phyloP scores from a whole-genome alignment of 768 basidiomycete species.

The Calocera viscosa region DNA sequence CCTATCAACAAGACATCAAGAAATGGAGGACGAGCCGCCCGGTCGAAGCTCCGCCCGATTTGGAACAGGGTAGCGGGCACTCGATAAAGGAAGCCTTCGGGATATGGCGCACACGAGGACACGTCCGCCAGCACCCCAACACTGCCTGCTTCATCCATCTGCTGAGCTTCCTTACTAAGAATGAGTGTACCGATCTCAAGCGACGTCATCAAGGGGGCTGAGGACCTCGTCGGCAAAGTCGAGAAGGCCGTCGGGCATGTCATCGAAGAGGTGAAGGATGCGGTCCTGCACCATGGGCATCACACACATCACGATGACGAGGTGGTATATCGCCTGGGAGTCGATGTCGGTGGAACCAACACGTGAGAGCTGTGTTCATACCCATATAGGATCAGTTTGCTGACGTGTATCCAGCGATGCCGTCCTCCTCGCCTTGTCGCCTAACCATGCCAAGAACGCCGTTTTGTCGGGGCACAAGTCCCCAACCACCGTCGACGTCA shows the following conservation, averaged over 20 bases:
- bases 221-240: neutral
- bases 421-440: constrained; percentile 18
- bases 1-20: no score
- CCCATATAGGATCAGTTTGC: constrained; percentile 29
- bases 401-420: constrained; percentile 23
- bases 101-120: no score
- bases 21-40: no score
- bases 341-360: neutral
- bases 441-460: neutral
- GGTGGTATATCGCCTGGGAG: neutral
- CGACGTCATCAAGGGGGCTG: neutral
- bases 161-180: neutral
- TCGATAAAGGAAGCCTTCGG: no score
- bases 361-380: constrained; percentile 23
- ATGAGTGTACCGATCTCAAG: neutral
- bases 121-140: no score
- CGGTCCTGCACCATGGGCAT: neutral
- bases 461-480: constrained; percentile 29
- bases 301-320: neutral
- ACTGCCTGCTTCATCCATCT: neutral
- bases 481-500: constrained; percentile 46
- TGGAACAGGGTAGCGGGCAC: no score
- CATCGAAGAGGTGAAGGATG: neutral
- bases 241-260: constrained; percentile 1
- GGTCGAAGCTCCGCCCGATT: no score